Conservation (phyloP, 2,329 filamentous ascomycete species). For the Epichloe brachyelytri region DNA sequence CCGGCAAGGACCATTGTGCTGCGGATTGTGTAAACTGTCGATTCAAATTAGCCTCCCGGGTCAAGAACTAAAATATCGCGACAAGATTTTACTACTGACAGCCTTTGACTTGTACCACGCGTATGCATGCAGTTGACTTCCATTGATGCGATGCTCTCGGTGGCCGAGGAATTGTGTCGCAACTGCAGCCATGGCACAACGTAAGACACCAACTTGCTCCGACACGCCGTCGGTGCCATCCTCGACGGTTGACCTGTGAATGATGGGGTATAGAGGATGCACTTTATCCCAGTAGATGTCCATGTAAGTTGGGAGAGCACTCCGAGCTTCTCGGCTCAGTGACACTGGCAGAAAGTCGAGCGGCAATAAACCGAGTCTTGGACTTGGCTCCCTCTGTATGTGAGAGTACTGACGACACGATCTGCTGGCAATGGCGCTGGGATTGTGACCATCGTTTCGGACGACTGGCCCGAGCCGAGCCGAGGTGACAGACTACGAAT, state of each 20-base stretch:
- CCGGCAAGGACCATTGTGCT: conserved; percentile 29
- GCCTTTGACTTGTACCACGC: conserved; percentile 36
- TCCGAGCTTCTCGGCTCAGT: conserved; percentile 26
- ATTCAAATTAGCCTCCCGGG: conserved; percentile 7
- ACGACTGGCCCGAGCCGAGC: conserved; percentile 31
- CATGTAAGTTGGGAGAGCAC: conserved; percentile 36
- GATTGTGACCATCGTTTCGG: conserved; percentile 36
- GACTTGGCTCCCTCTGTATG: conserved; percentile 29
- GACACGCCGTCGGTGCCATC: conserved; percentile 15
- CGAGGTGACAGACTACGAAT: conserved; percentile 38
- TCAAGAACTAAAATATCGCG: background rate
- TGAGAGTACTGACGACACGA: conserved; percentile 20
- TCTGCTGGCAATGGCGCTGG: conserved; percentile 25
- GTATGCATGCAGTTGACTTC: conserved; percentile 36
- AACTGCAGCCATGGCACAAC: conserved; percentile 44
- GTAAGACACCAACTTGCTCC: conserved; percentile 30
- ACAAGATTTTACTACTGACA: conserved; percentile 25
- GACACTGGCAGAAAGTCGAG: conserved; percentile 16
- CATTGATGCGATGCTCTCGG: conserved; percentile 36
- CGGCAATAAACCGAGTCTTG: conserved; percentile 22
- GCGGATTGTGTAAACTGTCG: conserved; percentile 24
- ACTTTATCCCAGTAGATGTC: conserved; percentile 41
- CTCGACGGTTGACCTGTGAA: conserved; percentile 35
- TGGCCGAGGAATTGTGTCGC: conserved; percentile 37
- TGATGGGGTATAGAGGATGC: conserved; percentile 34